phyloP scores from a whole-genome alignment of 352 stramenopile species.

The Phytophthora palmivora region DNA sequence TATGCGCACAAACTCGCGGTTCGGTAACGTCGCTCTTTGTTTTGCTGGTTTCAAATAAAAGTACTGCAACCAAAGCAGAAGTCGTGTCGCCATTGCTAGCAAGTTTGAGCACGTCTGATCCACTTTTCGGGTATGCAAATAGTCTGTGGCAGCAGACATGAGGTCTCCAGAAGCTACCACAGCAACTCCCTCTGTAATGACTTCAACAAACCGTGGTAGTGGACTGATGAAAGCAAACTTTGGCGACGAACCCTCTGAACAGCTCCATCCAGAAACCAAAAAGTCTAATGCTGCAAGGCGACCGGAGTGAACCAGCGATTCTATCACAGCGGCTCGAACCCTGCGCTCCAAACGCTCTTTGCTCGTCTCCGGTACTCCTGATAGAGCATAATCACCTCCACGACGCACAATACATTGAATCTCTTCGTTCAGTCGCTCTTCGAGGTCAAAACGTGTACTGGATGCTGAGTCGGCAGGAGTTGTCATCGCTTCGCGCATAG shows the following conservation, averaged over 20 bases:
- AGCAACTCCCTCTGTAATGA: conserved; percentile 62
- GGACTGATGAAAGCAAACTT: conserved; percentile 46
- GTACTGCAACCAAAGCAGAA: conserved; percentile 75
- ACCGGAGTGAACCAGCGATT: conserved; percentile 57
- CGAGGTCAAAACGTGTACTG: conserved; percentile 43
- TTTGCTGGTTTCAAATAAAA: conserved; percentile 57
- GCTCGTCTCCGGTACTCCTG: conserved; percentile 51
- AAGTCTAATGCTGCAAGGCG: conserved; percentile 66
- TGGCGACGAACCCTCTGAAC: conserved; percentile 9
- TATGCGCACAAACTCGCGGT: conserved; percentile 65
- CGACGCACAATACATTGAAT: conserved; percentile 51
- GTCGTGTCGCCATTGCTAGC: conserved; percentile 52
- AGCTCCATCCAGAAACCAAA: conserved; percentile 57
- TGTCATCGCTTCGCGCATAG: conserved; percentile 41
- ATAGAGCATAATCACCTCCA: conserved; percentile 47
- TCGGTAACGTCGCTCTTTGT: conserved; percentile 40
- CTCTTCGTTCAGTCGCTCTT: conserved; percentile 58
- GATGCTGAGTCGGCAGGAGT: conserved; percentile 19
- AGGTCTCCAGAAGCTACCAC: conserved; percentile 63
- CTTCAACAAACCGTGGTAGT: conserved; percentile 64
- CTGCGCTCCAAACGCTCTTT: conserved; percentile 43
- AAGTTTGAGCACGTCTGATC: conserved; percentile 76
- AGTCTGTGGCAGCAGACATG: conserved; percentile 54
- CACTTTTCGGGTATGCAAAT: conserved; percentile 59
- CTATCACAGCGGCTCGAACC: conserved; percentile 48